Conservation (phyloP, 1,284 basidiomycete genomes). For the Irpex rosettiformis region DNA sequence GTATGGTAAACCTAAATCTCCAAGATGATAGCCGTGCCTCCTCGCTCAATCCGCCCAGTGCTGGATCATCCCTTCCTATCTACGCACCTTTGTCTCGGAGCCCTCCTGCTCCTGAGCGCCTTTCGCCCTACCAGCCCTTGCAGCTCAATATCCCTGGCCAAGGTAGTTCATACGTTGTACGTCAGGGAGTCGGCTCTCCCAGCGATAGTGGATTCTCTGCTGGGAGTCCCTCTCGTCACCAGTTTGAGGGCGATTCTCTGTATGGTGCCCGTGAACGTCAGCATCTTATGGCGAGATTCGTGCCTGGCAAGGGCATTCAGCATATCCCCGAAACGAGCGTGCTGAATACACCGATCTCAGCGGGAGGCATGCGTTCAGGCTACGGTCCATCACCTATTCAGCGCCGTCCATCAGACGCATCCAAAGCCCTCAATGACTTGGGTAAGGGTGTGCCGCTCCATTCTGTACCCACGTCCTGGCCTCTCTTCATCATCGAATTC, state of each 20-base stretch:
- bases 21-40: constrained; percentile 42
- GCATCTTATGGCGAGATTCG: constrained; percentile 51
- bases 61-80: constrained; percentile 66
- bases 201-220: constrained; percentile 41
- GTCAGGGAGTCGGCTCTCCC: constrained; percentile 53
- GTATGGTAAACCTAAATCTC: constrained; percentile 57
- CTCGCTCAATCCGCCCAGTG: constrained; percentile 46
- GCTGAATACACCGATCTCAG: constrained; percentile 31
- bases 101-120: constrained; percentile 47
- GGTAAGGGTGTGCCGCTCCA: constrained; percentile 89
- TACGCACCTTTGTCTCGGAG: constrained; percentile 66
- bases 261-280: constrained; percentile 9
- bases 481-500: constrained; percentile 96
- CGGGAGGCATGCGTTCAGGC: constrained; percentile 23
- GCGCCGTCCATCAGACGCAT: constrained; percentile 50
- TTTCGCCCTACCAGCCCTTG: constrained; percentile 54
- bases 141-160: constrained; percentile 51
- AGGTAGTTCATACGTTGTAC: constrained; percentile 36
- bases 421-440: constrained; percentile 57
- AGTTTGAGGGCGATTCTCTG: constrained; percentile 19
- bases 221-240: constrained; percentile 30
- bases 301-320: constrained; percentile 63
- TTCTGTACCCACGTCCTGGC: constrained; percentile 77
- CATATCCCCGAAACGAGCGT: constrained; percentile 44
- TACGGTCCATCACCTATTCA: constrained; percentile 34